Evolutionary conservation across 257 asterid genomes (phyloP), one percentile per base, ranked within the genome.

Genomic region (Orobanche coerulescens): DNA sequence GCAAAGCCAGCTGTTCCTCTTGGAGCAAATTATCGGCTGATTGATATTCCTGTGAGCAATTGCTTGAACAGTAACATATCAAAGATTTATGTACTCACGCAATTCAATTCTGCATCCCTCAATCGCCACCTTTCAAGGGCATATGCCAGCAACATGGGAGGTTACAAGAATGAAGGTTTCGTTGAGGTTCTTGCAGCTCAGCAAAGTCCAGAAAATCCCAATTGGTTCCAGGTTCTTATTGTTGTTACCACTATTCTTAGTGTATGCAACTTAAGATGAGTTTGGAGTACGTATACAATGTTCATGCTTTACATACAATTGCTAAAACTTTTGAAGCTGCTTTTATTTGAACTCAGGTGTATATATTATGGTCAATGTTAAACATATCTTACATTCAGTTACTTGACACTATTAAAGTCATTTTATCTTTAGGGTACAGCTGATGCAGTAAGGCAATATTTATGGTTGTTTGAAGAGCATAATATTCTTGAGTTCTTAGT

Each of bases 161-260:
- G 97, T 15, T 85, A 87, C 71, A 87, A 87, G 72, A 85, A 83
- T 51, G 96, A 90, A 71, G 97, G 96, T 23, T 90, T 90, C 64
- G 97, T 90, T 68, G 97, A 90, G 75, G 97, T 91, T 73, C 97
- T 90, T 77, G 97, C 97, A 5, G 97, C 97, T 74, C 97, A 90
- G 67, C 97, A 90, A 62, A 87, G 97, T 78, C 97, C 97, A 1
- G 96, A 90, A 67, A 90, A 90, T 61, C 97, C 97, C 61, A 83
- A 90, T 67, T 90, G 97, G 97, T 90, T 90, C 67, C 97, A 90
- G 95, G 95, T 88, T 72, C 46, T 47, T 42, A 44, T 49, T 46
- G 44, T 20, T 49, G 6, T 6, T n/a, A 40, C 56, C 53, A 20
- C 52, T 15, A 57, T 51, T 63, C 6, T 26, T 28, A 26, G 0